Conservation (phyloP, 2,329 filamentous ascomycete genomes). For the Stromatinia cepivora region DNA sequence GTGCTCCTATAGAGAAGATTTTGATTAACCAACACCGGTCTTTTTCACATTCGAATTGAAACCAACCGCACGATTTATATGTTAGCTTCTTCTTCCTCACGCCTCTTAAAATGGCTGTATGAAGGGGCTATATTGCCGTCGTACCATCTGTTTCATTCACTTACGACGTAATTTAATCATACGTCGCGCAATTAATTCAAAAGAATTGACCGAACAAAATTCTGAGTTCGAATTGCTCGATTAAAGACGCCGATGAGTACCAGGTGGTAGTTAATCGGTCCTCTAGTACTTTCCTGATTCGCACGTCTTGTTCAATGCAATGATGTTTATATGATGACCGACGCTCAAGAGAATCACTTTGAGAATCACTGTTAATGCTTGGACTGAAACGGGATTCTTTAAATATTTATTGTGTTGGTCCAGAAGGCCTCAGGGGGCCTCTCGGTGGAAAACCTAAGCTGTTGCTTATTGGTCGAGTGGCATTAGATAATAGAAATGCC, state of each 20-base stretch:
- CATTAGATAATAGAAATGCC: not conserved
- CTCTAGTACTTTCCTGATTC: not conserved
- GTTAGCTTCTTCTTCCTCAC: not conserved
- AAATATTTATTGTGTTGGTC: not conserved
- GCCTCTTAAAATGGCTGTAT: not conserved
- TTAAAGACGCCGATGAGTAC: not conserved
- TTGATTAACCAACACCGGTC: not conserved
- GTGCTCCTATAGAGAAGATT: not conserved
- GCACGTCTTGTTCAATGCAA: not conserved
- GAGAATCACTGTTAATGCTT: not conserved
- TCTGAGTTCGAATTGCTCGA: not conserved
- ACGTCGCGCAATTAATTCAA: not conserved
- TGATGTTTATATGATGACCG: not conserved
- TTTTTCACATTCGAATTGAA: not conserved
- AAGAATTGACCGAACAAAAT: not conserved
- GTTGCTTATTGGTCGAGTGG: not conserved
- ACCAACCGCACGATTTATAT: not conserved
- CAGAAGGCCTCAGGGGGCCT: not conserved
- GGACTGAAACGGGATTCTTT: not conserved
- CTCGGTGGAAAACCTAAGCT: not conserved
- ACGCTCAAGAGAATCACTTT: not conserved
- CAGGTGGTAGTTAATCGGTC: not conserved
- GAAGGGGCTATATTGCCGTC: not conserved
- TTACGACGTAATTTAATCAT: not conserved
- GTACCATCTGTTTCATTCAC: constrained; percentile 12